phyloP scores from a whole-genome alignment of 2,329 filamentous ascomycete genomes.

The Penicillium sp. region DNA sequence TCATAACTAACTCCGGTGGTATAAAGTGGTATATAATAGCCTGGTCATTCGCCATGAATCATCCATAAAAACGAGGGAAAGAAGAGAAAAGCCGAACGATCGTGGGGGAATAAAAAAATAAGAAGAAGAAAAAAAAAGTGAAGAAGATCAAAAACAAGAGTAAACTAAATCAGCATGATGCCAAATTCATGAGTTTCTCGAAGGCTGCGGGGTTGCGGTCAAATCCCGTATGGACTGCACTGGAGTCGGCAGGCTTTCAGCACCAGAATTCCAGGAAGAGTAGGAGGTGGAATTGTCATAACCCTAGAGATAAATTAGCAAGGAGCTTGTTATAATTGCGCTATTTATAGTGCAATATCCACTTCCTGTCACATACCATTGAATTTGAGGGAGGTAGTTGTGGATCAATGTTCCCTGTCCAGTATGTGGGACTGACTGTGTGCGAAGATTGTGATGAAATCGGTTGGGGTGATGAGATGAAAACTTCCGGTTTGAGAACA shows the following conservation, averaged over 20 bases:
- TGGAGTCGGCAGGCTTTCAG: neutral
- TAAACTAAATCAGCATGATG: neutral
- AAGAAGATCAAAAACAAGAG: neutral
- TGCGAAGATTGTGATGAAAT: neutral
- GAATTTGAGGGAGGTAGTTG: neutral
- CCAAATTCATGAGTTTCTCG: neutral
- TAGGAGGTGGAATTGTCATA: neutral
- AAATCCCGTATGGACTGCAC: neutral
- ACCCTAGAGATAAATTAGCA: neutral
- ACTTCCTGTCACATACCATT: neutral
- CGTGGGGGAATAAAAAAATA: neutral
- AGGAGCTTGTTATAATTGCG: neutral
- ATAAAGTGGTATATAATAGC: neutral
- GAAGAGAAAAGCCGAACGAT: neutral
- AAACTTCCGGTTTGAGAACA: conserved; percentile 16
- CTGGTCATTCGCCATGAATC: neutral
- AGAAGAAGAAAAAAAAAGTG: neutral
- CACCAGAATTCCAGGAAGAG: neutral
- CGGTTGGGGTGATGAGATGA: conserved; percentile 3
- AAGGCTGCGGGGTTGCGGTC: neutral
- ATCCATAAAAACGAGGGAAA: neutral
- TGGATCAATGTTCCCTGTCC: conserved; percentile 15
- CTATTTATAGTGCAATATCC: neutral
- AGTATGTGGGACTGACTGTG: conserved; percentile 1
- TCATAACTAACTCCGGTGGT: neutral